phyloP scores from a whole-genome alignment of 345 rosid genomes.

The Combretum micranthum region DNA sequence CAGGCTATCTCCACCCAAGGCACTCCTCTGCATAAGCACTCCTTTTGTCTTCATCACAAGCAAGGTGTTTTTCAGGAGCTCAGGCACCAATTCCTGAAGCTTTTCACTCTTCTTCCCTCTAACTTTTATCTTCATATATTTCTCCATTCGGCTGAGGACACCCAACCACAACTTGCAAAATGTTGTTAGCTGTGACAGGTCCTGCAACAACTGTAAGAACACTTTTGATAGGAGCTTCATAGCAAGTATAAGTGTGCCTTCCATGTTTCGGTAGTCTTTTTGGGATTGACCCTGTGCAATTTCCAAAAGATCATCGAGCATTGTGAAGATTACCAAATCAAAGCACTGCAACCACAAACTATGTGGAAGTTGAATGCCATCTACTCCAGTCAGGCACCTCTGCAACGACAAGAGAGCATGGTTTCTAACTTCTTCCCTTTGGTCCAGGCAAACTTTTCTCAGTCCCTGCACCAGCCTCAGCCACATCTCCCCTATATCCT shows the following conservation, averaged over 20 bases:
- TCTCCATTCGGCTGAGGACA: slow-evolving; percentile 87
- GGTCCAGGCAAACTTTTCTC: slow-evolving; percentile 98
- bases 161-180: slow-evolving; percentile 96
- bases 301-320: slow-evolving; percentile 92
- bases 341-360: slow-evolving; percentile 86
- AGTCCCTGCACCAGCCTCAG: slow-evolving; percentile 88
- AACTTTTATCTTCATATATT: slow-evolving; percentile 83
- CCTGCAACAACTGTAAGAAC: slow-evolving; percentile 65
- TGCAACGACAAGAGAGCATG: slow-evolving; percentile 81
- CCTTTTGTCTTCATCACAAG: slow-evolving; percentile 78
- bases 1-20: slow-evolving; percentile 88
- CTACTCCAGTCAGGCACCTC: slow-evolving; percentile 79
- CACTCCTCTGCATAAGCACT: slow-evolving; percentile 76
- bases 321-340: slow-evolving; percentile 80
- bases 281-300: slow-evolving; percentile 86
- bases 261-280: slow-evolving; percentile 94
- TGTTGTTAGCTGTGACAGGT: slow-evolving; percentile 65
- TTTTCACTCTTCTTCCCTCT: slow-evolving; percentile 86
- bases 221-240: slow-evolving; percentile 73
- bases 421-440: slow-evolving; percentile 93
- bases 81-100: slow-evolving; percentile 82
- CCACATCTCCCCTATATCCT: slow-evolving; percentile 96
- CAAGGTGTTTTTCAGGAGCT: slow-evolving; percentile 80
- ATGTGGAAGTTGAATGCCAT: slow-evolving; percentile 57
- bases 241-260: slow-evolving; percentile 72